Percentiles rank a stretch among this genome's conserved stretches.
These are phyloP conservation scores for Globisporangium acanthophoron DNA, from an alignment of 352 stramenopile genomes.

Conservation along the genomic window DNA sequence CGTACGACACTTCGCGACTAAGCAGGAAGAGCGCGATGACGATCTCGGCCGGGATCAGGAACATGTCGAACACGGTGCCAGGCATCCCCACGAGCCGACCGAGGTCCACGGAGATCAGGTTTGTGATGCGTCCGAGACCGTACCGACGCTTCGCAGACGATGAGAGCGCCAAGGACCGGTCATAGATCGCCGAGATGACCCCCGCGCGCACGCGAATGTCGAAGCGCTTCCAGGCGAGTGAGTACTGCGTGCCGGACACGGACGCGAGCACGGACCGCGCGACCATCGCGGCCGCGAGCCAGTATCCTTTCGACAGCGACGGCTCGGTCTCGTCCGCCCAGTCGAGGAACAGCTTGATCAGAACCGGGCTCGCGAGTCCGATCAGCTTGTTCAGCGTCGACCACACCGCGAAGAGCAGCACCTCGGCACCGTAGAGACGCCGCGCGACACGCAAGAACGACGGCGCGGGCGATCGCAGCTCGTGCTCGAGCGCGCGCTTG, in stretches of 20 bases:
- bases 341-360: conserved; percentile 78
- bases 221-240: conserved; percentile 72
- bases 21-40: conserved; percentile 68
- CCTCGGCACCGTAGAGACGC: conserved; percentile 52
- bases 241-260: conserved; percentile 74
- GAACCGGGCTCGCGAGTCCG: conserved; percentile 53
- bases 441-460: conserved; percentile 54
- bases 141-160: conserved; percentile 20
- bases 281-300: conserved; percentile 48
- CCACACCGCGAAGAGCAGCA: conserved; percentile 57
- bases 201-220: conserved; percentile 66
- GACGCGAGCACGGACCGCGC: conserved; percentile 47
- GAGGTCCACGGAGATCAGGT: conserved; percentile 76
- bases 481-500: conserved; percentile 27
- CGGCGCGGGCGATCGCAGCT: conserved; percentile 17
- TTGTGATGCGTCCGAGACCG: conserved; percentile 65
- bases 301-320: conserved; percentile 40
- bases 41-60: conserved; percentile 74
- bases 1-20: conserved; percentile 73
- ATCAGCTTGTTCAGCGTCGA: conserved; percentile 71
- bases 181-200: conserved; percentile 66
- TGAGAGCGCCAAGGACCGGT: conserved; percentile 40
- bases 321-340: conserved; percentile 47
- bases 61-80: conserved; percentile 69
- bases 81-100: conserved; percentile 68